Percentiles rank a stretch among this genome's conserved stretches.
Evolutionary conservation across 2,329 filamentous ascomycete species (phyloP).

Genomic region (Colletotrichum sp.): DNA sequence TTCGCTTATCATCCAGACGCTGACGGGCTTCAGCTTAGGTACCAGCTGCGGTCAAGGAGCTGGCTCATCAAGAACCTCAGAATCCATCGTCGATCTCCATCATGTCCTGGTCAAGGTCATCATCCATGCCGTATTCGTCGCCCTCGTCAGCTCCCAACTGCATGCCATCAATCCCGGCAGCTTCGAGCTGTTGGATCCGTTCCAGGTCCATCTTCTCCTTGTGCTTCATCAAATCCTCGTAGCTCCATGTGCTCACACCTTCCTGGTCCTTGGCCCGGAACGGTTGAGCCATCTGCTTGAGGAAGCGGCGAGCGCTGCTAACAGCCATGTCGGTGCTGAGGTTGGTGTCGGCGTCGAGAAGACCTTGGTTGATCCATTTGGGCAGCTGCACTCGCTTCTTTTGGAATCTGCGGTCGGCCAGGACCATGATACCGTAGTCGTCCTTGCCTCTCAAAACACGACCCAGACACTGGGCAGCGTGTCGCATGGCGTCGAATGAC

Average conservation of each 20-base stretch:
- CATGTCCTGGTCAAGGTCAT: conserved; percentile 58
- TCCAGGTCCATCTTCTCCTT: conserved; percentile 77
- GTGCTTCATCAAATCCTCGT: conserved; percentile 77
- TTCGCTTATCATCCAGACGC: not conserved
- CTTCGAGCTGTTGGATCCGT: conserved; percentile 66
- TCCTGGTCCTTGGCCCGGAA: conserved; percentile 85
- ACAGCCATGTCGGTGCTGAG: conserved; percentile 96
- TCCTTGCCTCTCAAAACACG: conserved; percentile 96
- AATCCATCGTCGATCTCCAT: conserved; percentile 51
- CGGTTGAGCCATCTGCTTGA: conserved; percentile 90
- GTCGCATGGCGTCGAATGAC: conserved; percentile 99
- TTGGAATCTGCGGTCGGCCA: conserved; percentile 91
- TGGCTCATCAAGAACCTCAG: not conserved
- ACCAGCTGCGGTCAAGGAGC: not conserved
- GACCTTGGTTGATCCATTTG: conserved; percentile 93
- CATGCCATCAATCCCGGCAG: conserved; percentile 30
- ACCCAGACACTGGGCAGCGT: conserved; percentile 94
- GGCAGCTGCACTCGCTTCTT: conserved; percentile 91
- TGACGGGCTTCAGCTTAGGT: not conserved
- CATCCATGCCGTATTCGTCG: conserved; percentile 56
- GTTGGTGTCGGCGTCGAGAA: conserved; percentile 85
- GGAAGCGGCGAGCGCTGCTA: conserved; percentile 84
- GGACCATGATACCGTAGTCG: conserved; percentile 99
- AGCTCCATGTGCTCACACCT: conserved; percentile 90
- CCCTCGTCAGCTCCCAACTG: conserved; percentile 27